Evolutionary conservation across 768 basidiomycete genomes (phyloP).

Genomic region (Termitomyces sp.): DNA sequence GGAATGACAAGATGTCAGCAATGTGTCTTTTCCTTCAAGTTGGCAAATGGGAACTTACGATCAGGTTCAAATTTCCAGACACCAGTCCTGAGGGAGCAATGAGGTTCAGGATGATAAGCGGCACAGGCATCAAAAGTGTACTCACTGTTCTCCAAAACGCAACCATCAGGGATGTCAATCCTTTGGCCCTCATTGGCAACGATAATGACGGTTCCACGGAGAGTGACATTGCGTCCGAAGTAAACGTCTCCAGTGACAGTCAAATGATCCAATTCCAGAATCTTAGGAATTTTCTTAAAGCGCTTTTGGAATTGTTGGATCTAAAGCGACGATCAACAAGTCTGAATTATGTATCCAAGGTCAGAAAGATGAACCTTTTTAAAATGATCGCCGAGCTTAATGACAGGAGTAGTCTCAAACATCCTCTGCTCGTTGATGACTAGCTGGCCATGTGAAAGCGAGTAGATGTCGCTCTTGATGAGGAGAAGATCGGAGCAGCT

Average conservation of each 20-base stretch:
- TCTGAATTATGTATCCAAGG: not conserved
- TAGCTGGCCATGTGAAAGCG: slow-evolving; percentile 81
- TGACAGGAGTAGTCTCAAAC: slow-evolving; percentile 88
- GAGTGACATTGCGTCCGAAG: slow-evolving; percentile 82
- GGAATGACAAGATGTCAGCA: not conserved
- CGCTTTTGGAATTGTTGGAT: slow-evolving; percentile 89
- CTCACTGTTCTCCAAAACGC: slow-evolving; percentile 68
- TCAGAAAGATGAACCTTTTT: slow-evolving; percentile 63
- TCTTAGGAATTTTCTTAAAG: slow-evolving; percentile 91
- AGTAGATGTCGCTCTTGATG: slow-evolving; percentile 92
- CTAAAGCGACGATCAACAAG: slow-evolving; percentile 24
- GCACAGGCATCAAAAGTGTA: slow-evolving; percentile 2
- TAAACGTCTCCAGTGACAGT: slow-evolving; percentile 90
- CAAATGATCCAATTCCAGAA: slow-evolving; percentile 89
- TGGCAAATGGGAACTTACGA: slow-evolving; percentile 32
- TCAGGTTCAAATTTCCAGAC: slow-evolving; percentile 84
- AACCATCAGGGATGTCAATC: slow-evolving; percentile 82
- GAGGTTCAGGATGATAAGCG: not conserved
- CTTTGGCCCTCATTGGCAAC: slow-evolving; percentile 79
- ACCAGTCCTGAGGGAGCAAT: slow-evolving; percentile 47
- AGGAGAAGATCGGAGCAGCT: slow-evolving; percentile 83
- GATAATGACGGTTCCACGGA: slow-evolving; percentile 87
- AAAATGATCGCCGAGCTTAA: slow-evolving; percentile 96
- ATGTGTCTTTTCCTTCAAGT: not conserved
- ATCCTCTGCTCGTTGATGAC: slow-evolving; percentile 79